Base-by-base conservation (phyloP, 495 filamentous ascomycete species). In the Xylaria intraflava region DNA sequence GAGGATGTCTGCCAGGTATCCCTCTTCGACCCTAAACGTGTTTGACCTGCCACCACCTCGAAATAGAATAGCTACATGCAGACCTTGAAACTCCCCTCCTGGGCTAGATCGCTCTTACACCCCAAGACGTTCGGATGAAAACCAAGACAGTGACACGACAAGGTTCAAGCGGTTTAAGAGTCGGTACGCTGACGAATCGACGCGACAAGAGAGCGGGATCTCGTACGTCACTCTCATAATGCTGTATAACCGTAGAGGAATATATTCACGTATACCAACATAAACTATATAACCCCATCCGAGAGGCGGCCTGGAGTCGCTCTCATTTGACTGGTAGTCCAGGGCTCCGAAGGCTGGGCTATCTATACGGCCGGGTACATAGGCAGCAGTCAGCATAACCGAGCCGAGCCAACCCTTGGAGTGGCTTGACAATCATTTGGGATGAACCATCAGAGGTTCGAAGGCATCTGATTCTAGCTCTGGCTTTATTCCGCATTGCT, bases 41-140 rank as follows among this genome's bases (percentile, higher is more conserved):
- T 46, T 42, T 31, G 52, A 43, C 52, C 39, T 33, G 36, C 45
- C 30, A 35, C 43, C 43, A 53, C 31, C 22, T 46, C 2, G 27
- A 14, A 39, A 46, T 23, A 48, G 43, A 36, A 43, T 35, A 42
- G 26, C 24, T 46, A 27, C 45, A 49, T 55, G 52, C 52, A 55
- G 52, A 45, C 41, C 45, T 46, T 46, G 52, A 55, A 55, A 55
- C 44, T 26, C 35, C 26, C 45, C 49, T 55, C 52, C 45, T 55
- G 44, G 36, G 43, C 45, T 35, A 45, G 52, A 22, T 17, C 43
- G 40, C 23, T 53, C 12, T 43, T 55, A n/a, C 36, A 55, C 22
- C 36, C 26, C n/a, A 43, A 26, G 35, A 45, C 48, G 17, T 30
- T 49, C 52, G 52, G 52, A 55, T 40, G 27, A 36, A 38, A 55